These are phyloP conservation scores for Vachellia pachyceras DNA, from an alignment of 306 rosid genomes.

Conservation along the genomic window DNA sequence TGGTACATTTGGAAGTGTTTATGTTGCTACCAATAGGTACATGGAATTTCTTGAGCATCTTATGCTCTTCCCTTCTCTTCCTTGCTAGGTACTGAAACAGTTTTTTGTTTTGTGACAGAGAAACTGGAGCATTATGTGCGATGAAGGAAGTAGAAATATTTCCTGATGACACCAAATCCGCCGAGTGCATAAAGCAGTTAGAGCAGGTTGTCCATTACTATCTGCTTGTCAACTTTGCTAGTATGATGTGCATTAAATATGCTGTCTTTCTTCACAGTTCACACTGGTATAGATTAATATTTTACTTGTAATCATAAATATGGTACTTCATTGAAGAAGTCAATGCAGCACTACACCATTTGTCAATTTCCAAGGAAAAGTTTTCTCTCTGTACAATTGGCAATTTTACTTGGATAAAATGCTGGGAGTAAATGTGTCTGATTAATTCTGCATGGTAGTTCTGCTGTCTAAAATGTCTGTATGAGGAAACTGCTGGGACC, in stretches of 20 bases:
- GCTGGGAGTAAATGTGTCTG: too few relatives aligned
- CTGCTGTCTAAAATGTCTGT: slow-evolving; percentile 31
- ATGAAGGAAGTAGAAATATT: slow-evolving; percentile 95
- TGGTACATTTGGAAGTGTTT: slow-evolving; percentile 96
- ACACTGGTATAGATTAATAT: slow-evolving; percentile 1
- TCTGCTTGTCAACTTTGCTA: slow-evolving; percentile 9
- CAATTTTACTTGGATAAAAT: too few relatives aligned
- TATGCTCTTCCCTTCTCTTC: slow-evolving; percentile 32
- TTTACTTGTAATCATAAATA: neutral
- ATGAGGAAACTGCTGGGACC: slow-evolving; percentile 15
- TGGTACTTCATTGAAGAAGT: neutral
- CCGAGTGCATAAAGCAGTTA: slow-evolving; percentile 88
- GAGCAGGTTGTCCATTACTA: slow-evolving; percentile 70
- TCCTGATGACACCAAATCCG: slow-evolving; percentile 91
- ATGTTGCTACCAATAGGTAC: slow-evolving; percentile 89
- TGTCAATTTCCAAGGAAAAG: too few relatives aligned
- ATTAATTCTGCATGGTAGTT: slow-evolving; percentile 1
- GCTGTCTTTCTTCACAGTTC: neutral
- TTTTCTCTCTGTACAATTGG: too few relatives aligned
- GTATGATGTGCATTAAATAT: neutral
- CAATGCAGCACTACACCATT: neutral
- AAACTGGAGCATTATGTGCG: slow-evolving; percentile 97
- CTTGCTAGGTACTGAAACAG: slow-evolving; percentile 26
- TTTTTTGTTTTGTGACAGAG: slow-evolving; percentile 47
- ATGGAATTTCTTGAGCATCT: slow-evolving; percentile 14